These are phyloP conservation scores for Apiotrichum akiyoshidainum DNA, from an alignment of 1,284 basidiomycete genomes.

Conservation along the genomic window DNA sequence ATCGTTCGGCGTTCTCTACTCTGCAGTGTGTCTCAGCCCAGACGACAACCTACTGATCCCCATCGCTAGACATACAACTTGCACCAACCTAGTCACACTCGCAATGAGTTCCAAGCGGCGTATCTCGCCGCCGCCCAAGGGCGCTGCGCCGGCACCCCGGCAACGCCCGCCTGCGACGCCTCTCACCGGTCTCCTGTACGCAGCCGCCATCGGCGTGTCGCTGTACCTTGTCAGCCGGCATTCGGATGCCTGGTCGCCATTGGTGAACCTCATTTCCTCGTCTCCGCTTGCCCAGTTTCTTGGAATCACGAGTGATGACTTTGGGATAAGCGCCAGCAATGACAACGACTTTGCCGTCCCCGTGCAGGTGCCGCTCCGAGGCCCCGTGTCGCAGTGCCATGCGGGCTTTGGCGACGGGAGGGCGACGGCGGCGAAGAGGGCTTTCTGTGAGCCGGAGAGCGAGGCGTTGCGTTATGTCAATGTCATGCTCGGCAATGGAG, in stretches of 20 bases:
- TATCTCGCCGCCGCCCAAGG: neutral
- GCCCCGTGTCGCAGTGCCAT: constrained; percentile 21
- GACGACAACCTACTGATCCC: too few relatives aligned
- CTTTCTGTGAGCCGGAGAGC: constrained; percentile 26
- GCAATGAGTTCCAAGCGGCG: neutral
- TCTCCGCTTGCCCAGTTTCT: too few relatives aligned
- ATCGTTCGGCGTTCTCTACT: too few relatives aligned
- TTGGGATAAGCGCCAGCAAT: too few relatives aligned
- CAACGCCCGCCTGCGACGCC: neutral
- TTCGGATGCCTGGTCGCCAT: neutral
- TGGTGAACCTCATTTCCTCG: too few relatives aligned
- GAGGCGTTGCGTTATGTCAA: constrained; percentile 35
- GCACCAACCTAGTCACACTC: neutral
- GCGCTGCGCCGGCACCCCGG: neutral
- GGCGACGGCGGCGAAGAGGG: constrained; percentile 10
- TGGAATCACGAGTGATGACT: too few relatives aligned
- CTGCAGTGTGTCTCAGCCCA: too few relatives aligned
- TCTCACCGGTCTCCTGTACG: neutral
- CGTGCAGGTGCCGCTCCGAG: neutral
- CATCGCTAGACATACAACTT: too few relatives aligned
- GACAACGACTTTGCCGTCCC: too few relatives aligned
- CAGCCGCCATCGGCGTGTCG: neutral
- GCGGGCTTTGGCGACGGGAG: constrained; percentile 42
- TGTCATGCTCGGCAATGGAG: constrained; percentile 41
- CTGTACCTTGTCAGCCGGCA: constrained; percentile 4